A percentile compares a stretch with the other conserved stretches of the same genome.
These are phyloP conservation scores for Blastobotrys aristatus DNA, from an alignment of 1,139 yeast genomes.

Conservation along the genomic window DNA sequence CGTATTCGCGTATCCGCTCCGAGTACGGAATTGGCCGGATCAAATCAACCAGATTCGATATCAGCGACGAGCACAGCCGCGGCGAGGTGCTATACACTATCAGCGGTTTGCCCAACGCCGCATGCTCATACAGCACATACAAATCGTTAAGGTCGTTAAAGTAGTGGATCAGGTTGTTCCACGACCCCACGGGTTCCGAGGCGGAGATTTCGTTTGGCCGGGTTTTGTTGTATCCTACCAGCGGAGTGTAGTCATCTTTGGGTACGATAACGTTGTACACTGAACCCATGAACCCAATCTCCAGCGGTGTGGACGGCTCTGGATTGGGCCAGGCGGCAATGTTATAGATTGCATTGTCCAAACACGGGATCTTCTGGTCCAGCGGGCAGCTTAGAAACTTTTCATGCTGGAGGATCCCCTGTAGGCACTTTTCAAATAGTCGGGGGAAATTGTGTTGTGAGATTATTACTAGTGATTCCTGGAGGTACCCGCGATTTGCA, in stretches of 20 bases:
- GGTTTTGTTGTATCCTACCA: constrained; percentile 14
- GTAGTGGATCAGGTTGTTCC: constrained; percentile 9
- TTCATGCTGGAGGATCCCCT: constrained; percentile 18
- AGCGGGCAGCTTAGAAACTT: constrained; percentile 9
- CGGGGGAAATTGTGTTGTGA: constrained; percentile 26
- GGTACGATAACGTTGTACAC: constrained; percentile 20
- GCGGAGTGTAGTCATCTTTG: constrained; percentile 17
- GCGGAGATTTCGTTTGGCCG: constrained; percentile 12
- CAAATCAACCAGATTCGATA: constrained; percentile 24
- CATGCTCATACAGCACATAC: constrained; percentile 27
- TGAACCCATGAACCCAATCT: constrained; percentile 29
- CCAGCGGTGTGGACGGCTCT: constrained; percentile 18
- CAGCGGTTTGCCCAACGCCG: constrained; percentile 24
- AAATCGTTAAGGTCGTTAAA: constrained; percentile 22
- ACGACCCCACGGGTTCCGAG: constrained; percentile 11
- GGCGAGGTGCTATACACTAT: constrained; percentile 27
- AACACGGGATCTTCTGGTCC: constrained; percentile 26
- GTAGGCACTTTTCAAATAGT: constrained; percentile 26
- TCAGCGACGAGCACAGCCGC: constrained; percentile 27
- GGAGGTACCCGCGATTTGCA: constrained; percentile 27
- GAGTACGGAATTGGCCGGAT: constrained; percentile 26
- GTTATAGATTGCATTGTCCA: constrained; percentile 29
- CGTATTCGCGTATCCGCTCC: constrained; percentile 26
- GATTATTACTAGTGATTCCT: constrained; percentile 29
- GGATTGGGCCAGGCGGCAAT: constrained; percentile 31